Base-by-base conservation (phyloP, 495 filamentous ascomycete species). In the Hypoxylon crocopeplum region DNA sequence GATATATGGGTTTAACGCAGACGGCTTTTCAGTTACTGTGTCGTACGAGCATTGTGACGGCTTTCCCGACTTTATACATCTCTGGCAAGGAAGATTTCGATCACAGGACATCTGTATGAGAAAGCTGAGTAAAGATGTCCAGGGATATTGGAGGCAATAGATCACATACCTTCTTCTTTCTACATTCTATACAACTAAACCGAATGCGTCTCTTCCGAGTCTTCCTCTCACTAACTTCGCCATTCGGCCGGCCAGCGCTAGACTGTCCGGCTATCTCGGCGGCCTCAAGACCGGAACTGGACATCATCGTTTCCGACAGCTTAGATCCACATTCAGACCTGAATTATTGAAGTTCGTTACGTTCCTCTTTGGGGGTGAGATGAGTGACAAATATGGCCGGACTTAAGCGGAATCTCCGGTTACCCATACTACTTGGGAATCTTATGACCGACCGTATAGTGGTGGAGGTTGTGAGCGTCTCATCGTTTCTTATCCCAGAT, bases 111-210 rank as follows among this genome's bases (percentile, higher is more conserved):
- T 17, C 66, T 69, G 20, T 2, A 24, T 25, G n/a, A n/a, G 16
- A 34, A 5, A 3, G 17, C 17, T 46, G 19, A 44, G 40, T 41
- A 39, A 47, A 22, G 8, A 11, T 5, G 0, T 7, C 6, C 3
- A 20, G 12, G 0, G 10, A 20, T 2, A 40, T 20, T 30, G 10
- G 12, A 13, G 39, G 21, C 8, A 12, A 21, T 15, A 10, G 12
- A 36, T 24, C 5, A 11, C 41, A 13, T 55, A 66, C 66, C 59
- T 69, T 69, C 46, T 67, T 69, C 32, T 45, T 58, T 17, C 63
- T 58, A 22, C 67, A 69, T 50, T 67, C 67, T 2, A 41, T 39
- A 36, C 67, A 69, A 27, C 59, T 69, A 10, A 69, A 33, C 21
- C 46, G 50, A 11, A 60, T 22, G 10, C 63, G 67, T 32, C 33